Evolutionary conservation across 2,329 filamentous ascomycete genomes (phyloP).

Genomic region (Neofusicoccum kwambonambiense): DNA sequence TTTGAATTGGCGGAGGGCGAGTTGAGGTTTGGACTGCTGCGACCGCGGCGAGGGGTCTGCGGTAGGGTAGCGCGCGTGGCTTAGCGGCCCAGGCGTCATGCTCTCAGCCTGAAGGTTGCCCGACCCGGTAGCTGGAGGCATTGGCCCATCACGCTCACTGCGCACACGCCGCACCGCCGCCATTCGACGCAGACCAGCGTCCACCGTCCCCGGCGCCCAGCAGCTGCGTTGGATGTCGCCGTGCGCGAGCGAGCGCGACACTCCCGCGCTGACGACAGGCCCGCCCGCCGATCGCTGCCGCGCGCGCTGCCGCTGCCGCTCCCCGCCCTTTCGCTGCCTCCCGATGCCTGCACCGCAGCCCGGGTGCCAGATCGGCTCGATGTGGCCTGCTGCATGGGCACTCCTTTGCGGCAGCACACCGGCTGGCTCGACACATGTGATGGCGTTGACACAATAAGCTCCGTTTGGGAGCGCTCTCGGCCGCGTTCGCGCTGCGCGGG

Average conservation of each 20-base stretch:
- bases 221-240: background rate
- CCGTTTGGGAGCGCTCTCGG: background rate
- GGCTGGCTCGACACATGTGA: background rate
- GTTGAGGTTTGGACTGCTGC: constrained; percentile 5
- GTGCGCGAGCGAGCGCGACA: background rate
- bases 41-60: constrained; percentile 6
- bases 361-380: background rate
- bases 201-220: background rate
- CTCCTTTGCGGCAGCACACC: background rate
- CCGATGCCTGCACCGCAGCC: too few species aligned
- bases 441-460: background rate
- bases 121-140: background rate
- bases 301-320: background rate
- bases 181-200: background rate
- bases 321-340: background rate
- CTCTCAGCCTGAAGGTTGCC: background rate
- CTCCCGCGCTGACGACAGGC: background rate
- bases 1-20: background rate
- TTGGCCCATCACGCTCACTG: background rate
- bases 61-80: background rate
- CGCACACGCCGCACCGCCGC: background rate
- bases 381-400: background rate
- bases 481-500: background rate
- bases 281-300: background rate
- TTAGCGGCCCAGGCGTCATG: background rate